Base-by-base conservation (phyloP, 495 filamentous ascomycete species). In the Polyplosphaeria fusca region DNA sequence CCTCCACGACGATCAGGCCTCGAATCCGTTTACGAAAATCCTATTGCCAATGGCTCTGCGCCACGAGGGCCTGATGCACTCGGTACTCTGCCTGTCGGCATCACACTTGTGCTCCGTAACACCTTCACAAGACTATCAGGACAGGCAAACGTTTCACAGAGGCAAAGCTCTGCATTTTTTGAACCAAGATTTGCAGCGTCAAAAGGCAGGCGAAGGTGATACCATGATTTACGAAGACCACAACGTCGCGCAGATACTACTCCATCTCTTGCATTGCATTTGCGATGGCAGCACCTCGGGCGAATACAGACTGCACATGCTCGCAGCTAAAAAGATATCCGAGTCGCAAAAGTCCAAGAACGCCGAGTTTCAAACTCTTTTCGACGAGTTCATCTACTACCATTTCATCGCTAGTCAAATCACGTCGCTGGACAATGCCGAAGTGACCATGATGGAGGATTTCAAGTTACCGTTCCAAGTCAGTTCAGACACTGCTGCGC, bases 311-410 rank as follows among this genome's bases (percentile, higher is more conserved):
- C 76, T 85, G 42, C 91, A 96, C 67, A 85, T 96, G 60, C 76
- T 84, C 58, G 87, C 83, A 2, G 91, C 89, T 56, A 80, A 86
- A 55, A 79, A 78, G 46, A 77, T 95, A 44, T 78, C 93, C n/a
- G 65, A 74, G 26, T 75, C 73, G 3, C 83, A 71, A 58, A 80
- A 68, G 67, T 63, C 66, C 1, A 48, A 43, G 11, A 66, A 67
- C 39, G 54, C 56, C 11, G 68, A 70, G 37, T 70, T 70, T 42
- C 66, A 66, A 45, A 82, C 84, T 57, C 95, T 96, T 67, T 86
- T 96, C 60, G 80, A 88, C 69, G 91, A 95, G 70, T 94, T 95
- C 76, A 94, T 95, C 74, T 86, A 89, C 70, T 95, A 94, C 63
- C 88, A 94, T 71, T 87, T 91, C 60, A 83, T 88, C 52, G 86